Conservation (phyloP, 768 basidiomycete species). For the Leucosporidium scottii region DNA sequence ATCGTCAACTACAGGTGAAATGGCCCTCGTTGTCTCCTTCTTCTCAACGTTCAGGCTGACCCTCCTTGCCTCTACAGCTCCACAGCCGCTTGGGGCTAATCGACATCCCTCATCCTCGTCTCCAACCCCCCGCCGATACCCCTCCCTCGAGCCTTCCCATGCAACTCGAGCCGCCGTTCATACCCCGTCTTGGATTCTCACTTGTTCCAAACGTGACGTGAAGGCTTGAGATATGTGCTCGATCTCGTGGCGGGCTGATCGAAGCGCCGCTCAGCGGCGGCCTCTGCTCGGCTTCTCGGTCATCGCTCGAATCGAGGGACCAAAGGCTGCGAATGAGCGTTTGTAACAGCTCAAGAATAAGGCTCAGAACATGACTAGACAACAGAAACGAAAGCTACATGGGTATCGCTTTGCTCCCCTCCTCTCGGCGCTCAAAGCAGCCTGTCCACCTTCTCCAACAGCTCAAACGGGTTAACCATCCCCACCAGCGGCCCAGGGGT, state of each 20-base stretch:
- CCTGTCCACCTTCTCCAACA: slow-evolving; percentile 1
- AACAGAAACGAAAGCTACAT: too few species aligned
- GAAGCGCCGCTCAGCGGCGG: too few species aligned
- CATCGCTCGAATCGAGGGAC: too few species aligned
- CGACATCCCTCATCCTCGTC: too few species aligned
- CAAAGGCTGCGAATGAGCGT: neutral
- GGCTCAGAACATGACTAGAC: too few species aligned
- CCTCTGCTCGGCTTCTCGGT: too few species aligned
- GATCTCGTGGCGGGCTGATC: too few species aligned
- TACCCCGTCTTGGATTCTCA: neutral
- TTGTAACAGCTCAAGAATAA: too few species aligned
- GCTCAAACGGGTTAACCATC: slow-evolving; percentile 18
- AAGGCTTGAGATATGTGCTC: too few species aligned
- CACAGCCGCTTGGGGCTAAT: slow-evolving; percentile 59
- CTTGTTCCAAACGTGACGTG: too few species aligned
- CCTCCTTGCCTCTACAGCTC: slow-evolving; percentile 45
- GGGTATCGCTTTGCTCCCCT: too few species aligned
- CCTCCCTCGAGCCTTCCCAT: neutral
- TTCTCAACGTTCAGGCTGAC: neutral
- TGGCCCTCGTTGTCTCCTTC: neutral
- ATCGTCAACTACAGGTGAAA: slow-evolving; percentile 82
- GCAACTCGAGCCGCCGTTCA: neutral
- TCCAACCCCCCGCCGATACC: slow-evolving; percentile 4
- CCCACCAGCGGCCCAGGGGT: neutral
- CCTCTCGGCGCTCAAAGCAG: neutral